phyloP scores from a whole-genome alignment of 106 monocot species.

The Iris macrosiphon region DNA sequence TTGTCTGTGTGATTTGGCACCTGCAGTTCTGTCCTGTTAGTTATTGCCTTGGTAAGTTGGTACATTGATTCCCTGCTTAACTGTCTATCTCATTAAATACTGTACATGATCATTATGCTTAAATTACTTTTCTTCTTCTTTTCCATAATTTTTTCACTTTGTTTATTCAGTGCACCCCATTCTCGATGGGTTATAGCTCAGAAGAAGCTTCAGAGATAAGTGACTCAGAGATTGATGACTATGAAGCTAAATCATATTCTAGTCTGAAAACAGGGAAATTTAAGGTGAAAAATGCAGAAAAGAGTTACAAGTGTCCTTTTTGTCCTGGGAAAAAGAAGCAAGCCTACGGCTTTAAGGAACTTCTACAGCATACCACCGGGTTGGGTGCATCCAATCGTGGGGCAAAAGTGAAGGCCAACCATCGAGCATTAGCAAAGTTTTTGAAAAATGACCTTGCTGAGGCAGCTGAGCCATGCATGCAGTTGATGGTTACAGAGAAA shows the following conservation, averaged over 20 bases:
- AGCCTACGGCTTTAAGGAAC: conserved; percentile 34
- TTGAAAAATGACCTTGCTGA: conserved; percentile 31
- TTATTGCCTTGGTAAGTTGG: no score
- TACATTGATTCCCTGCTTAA: no score
- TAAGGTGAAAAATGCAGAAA: conserved; percentile 11
- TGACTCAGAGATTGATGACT: conserved; percentile 37
- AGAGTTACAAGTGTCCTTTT: conserved; percentile 53
- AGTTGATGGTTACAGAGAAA: conserved; percentile 4
- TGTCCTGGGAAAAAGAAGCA: conserved; percentile 50
- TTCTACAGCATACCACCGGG: conserved; percentile 57
- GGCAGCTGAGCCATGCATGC: neutral
- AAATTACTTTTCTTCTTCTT: no score
- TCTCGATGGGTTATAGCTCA: conserved; percentile 15
- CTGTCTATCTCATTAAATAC: no score
- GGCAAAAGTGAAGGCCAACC: conserved; percentile 43
- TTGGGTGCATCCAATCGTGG: conserved; percentile 27
- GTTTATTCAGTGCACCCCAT: neutral
- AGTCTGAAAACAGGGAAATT: conserved; percentile 12
- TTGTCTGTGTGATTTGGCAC: no score
- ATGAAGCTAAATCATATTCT: conserved; percentile 16
- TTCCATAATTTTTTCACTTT: no score
- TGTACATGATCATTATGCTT: no score
- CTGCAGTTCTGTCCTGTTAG: no score
- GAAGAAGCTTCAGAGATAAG: conserved; percentile 25
- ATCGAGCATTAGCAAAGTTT: conserved; percentile 47